Evolutionary conservation across 2,329 filamentous ascomycete species (phyloP), one percentile per base, ranked within the genome.

Genomic region (Apiospora koreana): DNA sequence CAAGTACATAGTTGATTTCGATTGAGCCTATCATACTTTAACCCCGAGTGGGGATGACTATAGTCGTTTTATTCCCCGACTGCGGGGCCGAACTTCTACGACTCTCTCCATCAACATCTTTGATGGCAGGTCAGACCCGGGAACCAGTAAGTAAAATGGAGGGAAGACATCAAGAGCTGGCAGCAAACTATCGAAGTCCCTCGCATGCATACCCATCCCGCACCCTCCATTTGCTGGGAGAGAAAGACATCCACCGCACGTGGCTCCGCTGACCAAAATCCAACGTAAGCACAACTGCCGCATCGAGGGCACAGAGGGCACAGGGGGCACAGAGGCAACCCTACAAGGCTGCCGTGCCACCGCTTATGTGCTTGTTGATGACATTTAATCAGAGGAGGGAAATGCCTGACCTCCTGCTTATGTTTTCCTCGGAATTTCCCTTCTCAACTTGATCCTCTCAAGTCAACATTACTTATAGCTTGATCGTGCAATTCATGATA

Each of bases 261-360:
- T 62, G 54, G 54, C 54, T 12, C 54, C 54, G 54, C 54, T 14
- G 54, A 12, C 54, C 35, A 31, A 54, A 58, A 62, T 62, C 54
- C 54, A 62, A 62, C 54, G 54, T 62, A 62, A 62, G 54, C 54
- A 62, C 54, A 62, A 62, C 54, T 62, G 54, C 54, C 54, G 54
- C 54, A 62, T 62, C 31, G 18, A 28, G 31, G 54, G 31, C 28
- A 35, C 35, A 35, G 18, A 28, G 31, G 54, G 31, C 28, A 35
- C 35, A 35, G 18, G 54, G 18, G 54, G 31, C 28, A 62, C 54
- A 62, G 54, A 8, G 31, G 54, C 54, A 12, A 62, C 28, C 54
- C 54, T 62, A 38, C 54, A 38, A 62, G 54, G 54, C 54, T 62
- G 54, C 31, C 54, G 18, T 38, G 50, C 21, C 50, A 58, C 50